Evolutionary conservation across 352 stramenopile species (phyloP).

Genomic region (Pythium angustatum): DNA sequence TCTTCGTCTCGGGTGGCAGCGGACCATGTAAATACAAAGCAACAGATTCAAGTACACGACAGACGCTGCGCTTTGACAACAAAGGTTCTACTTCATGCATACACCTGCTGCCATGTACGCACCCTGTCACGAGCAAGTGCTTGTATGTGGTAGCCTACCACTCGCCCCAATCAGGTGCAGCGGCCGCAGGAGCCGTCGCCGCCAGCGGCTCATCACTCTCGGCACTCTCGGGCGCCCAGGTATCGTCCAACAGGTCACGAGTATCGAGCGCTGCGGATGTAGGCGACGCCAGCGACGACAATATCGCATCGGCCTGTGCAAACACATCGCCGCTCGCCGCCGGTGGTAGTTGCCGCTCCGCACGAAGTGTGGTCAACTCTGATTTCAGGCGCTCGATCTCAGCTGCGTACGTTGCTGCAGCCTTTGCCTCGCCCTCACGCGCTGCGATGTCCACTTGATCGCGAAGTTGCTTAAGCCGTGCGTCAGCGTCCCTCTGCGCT

Average conservation of each 20-base stretch:
- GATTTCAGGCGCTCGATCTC: conserved; percentile 47
- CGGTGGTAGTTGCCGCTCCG: conserved; percentile 1
- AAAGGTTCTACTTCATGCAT: too few relatives aligned
- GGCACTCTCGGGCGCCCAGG: conserved; percentile 37
- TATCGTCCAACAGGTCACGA: conserved; percentile 15
- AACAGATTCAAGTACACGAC: too few relatives aligned
- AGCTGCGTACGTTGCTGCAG: conserved; percentile 30
- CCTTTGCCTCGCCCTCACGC: conserved; percentile 43
- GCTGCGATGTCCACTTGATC: conserved; percentile 35
- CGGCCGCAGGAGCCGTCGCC: conserved; percentile 26
- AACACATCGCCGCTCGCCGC: conserved; percentile 19
- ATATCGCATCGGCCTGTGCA: conserved; percentile 30
- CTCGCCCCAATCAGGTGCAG: conserved; percentile 57
- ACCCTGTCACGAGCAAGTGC: too few relatives aligned
- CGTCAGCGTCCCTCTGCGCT: conserved; percentile 40
- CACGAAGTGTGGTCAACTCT: conserved; percentile 52
- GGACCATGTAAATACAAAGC: conserved; percentile 1
- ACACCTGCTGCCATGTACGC: too few relatives aligned
- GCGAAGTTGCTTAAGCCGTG: conserved; percentile 34
- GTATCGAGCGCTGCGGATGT: not conserved
- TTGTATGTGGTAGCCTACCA: conserved; percentile 60
- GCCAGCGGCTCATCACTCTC: too few relatives aligned
- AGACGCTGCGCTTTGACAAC: too few relatives aligned
- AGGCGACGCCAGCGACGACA: conserved; percentile 24
- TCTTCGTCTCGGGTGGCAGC: too few relatives aligned